These are phyloP conservation scores for Candida hispaniensis DNA, from an alignment of 805 yeast species.

Conservation along the genomic window DNA sequence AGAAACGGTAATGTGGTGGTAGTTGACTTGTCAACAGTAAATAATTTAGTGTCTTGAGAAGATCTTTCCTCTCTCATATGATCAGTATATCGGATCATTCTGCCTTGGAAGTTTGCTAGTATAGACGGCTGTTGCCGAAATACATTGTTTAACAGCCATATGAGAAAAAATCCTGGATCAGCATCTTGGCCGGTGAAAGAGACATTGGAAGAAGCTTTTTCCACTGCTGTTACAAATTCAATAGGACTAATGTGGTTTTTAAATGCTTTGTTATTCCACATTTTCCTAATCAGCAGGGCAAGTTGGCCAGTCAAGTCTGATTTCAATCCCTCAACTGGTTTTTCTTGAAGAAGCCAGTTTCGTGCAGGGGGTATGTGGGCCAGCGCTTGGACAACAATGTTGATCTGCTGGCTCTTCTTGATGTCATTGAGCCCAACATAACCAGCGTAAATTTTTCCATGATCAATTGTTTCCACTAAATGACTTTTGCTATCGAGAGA, in stretches of 20 bases:
- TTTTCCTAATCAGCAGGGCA: constrained; percentile 40
- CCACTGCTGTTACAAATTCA: constrained; percentile 45
- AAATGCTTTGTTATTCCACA: constrained; percentile 55
- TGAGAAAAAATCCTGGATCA: constrained; percentile 47
- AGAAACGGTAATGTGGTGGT: constrained; percentile 33
- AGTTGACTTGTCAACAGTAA: constrained; percentile 21
- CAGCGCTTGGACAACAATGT: constrained; percentile 45
- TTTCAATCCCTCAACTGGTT: constrained; percentile 15
- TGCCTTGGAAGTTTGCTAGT: constrained; percentile 63
- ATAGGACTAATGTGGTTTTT: constrained; percentile 57
- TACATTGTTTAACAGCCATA: constrained; percentile 43
- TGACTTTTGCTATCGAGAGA: constrained; percentile 25
- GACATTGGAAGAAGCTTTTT: constrained; percentile 32
- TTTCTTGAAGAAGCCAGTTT: constrained; percentile 34
- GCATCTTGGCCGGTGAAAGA: too few species aligned
- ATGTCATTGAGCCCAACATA: constrained; percentile 53
- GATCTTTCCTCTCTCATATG: constrained; percentile 24
- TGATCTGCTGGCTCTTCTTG: constrained; percentile 42
- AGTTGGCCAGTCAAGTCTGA: constrained; percentile 36
- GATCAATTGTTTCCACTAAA: constrained; percentile 21
- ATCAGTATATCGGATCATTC: constrained; percentile 31
- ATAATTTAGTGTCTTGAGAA: constrained; percentile 21
- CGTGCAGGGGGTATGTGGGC: constrained; percentile 45
- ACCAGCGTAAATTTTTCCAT: constrained; percentile 43
- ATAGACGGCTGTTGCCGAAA: too few species aligned